Conservation (phyloP, 805 yeast genomes). For the Millerozyma miso region DNA sequence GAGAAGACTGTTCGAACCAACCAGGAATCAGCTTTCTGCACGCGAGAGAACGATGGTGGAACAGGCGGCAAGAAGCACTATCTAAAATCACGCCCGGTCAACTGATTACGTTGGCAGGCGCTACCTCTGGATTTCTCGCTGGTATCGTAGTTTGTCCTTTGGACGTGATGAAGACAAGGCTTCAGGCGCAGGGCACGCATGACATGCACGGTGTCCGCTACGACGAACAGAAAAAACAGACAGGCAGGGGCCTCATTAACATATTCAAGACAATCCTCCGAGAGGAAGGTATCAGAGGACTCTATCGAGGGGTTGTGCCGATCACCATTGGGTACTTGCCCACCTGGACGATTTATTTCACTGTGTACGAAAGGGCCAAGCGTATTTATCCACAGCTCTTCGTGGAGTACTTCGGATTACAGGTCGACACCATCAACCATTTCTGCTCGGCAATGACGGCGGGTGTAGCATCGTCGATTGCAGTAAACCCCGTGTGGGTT, state of each 20-base stretch:
- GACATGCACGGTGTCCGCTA: too few relatives aligned
- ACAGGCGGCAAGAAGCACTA: conserved; percentile 8
- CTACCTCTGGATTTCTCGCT: conserved; percentile 86
- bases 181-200: conserved; percentile 78
- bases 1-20: conserved; percentile 5
- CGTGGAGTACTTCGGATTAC: conserved; percentile 18
- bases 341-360: conserved; percentile 94
- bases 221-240: conserved; percentile 16
- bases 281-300: conserved; percentile 80
- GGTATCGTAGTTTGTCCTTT: conserved; percentile 91
- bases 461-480: conserved; percentile 77
- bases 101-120: conserved; percentile 82
- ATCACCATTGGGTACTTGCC: conserved; percentile 92
- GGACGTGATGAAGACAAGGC: conserved; percentile 90
- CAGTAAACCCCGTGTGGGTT: conserved; percentile 97
- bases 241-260: conserved; percentile 55
- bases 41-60: conserved; percentile 5
- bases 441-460: conserved; percentile 74
- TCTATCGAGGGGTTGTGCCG: conserved; percentile 90
- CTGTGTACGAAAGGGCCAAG: conserved; percentile 82
- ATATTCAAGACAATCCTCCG: conserved; percentile 61
- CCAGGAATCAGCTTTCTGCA: conserved; percentile 18
- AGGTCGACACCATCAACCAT: conserved; percentile 31
- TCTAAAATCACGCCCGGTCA: conserved; percentile 40
- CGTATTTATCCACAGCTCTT: conserved; percentile 43